Base-by-base conservation (phyloP, 805 yeast species). In the Saccharomycopsis vini region DNA sequence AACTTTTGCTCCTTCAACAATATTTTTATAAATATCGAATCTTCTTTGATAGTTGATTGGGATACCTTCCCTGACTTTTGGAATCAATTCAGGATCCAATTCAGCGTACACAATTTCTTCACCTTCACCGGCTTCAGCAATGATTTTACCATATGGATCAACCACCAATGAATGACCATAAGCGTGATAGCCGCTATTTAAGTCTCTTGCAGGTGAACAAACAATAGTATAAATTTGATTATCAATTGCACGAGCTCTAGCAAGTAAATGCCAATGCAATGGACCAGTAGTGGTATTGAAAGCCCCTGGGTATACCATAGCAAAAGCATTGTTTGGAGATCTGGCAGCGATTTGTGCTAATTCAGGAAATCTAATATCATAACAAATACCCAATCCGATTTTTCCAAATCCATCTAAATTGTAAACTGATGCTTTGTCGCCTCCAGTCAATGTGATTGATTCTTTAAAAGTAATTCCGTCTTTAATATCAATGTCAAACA, bases 401-500 rank as follows among this genome's bases (percentile, higher is more conserved):
- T 68, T 73, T 32, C 88, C 88, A 55, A 66, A 72, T 19, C 74
- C 81, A 1, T 75, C 76, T 36, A 83, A 56, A 42, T 76, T 75
- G 53, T 81, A 73, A 5, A 87, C 81, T 1, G 98, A 87, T 33
- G 94, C 81, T 57, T 81, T 80, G 53, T 73, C 68, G 20, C 97
- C 97, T 9, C 87, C 86, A 7, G 81, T 72, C 48, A 92, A 68
- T 2, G 85, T 74, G 22, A 69, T 69, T 37, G 86, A 78, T 60
- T 90, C 98, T 58, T 81, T 77, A 68, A 90, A 90, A 10, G 88
- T 75, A 58, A 92, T 88, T 41, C 90, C 89, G 38, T 81, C 81
- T 1, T 97, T 96, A 43, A 90, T 87, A 52, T 87, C 92, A 45
- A 90, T 85, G 58, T 90, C 97, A 56, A 90, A 90, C 50, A 90